These are phyloP conservation scores for Blepharisma stoltei DNA, from an alignment of 73 alveolate genomes.

Conservation along the genomic window DNA sequence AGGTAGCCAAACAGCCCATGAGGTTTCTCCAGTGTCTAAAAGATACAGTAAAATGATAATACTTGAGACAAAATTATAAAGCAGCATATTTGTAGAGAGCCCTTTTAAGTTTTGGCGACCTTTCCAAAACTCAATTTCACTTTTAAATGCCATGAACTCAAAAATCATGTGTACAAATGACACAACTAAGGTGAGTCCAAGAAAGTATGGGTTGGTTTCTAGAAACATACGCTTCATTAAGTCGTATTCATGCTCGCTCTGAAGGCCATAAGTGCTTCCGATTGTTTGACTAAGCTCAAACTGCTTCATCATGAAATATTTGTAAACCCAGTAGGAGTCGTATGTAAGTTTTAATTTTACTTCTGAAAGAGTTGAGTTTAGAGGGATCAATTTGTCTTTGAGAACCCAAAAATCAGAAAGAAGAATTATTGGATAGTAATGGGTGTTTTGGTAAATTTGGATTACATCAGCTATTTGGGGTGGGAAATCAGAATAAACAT, in stretches of 20 bases:
- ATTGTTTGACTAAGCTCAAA: slow-evolving; percentile 39
- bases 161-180: slow-evolving; percentile 79
- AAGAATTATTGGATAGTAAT: slow-evolving; percentile 39
- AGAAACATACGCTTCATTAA: slow-evolving; percentile 71
- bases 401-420: slow-evolving; percentile 50
- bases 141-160: slow-evolving; percentile 85
- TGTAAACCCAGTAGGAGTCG: slow-evolving; percentile 43
- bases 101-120: slow-evolving; percentile 65
- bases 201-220: slow-evolving; percentile 75
- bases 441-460: neutral
- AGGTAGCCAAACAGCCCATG: slow-evolving; percentile 53
- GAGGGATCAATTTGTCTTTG: slow-evolving; percentile 36
- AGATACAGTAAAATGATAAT: slow-evolving; percentile 65
- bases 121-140: slow-evolving; percentile 73
- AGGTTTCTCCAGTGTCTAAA: slow-evolving; percentile 66
- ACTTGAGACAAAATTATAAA: slow-evolving; percentile 40
- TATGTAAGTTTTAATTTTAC: slow-evolving; percentile 40
- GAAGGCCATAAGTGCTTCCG: slow-evolving; percentile 50
- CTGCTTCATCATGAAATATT: slow-evolving; percentile 42
- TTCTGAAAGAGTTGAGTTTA: slow-evolving; percentile 51
- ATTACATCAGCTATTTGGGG: slow-evolving; percentile 54
- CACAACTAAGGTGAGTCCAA: slow-evolving; percentile 74
- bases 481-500: slow-evolving; percentile 51
- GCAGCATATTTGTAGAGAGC: slow-evolving; percentile 54
- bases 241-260: slow-evolving; percentile 52